Conservation (phyloP, 345 rosid genomes). For the Trapa incisa region DNA sequence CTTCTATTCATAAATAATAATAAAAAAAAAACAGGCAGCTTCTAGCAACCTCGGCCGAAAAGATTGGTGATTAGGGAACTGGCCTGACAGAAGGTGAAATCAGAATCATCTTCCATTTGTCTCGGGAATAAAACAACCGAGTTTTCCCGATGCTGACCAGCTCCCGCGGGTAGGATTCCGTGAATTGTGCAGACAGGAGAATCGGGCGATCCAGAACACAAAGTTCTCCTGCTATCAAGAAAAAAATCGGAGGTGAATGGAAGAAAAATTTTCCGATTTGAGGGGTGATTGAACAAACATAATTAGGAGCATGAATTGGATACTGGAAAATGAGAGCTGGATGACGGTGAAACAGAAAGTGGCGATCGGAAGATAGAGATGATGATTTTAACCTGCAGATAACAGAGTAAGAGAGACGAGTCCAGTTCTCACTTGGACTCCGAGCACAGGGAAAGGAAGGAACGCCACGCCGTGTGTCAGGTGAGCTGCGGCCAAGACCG, state of each 20-base stretch:
- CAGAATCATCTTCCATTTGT: slow-evolving; percentile 30
- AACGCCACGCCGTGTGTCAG: too few relatives aligned
- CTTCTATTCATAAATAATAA: too few relatives aligned
- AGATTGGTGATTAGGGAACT: slow-evolving; percentile 4
- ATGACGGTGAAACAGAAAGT: too few relatives aligned
- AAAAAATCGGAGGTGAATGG: too few relatives aligned
- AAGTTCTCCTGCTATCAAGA: background rate
- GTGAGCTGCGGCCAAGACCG: too few relatives aligned
- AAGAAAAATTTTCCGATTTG: too few relatives aligned
- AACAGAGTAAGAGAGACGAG: background rate
- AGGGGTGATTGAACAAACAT: background rate
- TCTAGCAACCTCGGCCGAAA: background rate
- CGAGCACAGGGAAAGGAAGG: background rate
- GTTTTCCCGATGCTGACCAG: background rate
- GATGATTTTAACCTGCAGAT: background rate
- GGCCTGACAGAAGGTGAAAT: slow-evolving; percentile 61
- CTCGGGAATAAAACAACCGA: background rate
- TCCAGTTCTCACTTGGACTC: background rate
- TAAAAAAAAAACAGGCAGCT: too few relatives aligned
- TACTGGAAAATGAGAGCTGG: background rate
- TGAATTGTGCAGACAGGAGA: background rate
- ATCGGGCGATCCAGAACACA: background rate
- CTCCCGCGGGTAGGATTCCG: background rate
- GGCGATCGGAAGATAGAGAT: background rate
- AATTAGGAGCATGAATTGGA: background rate